These are phyloP conservation scores for Thelephora aurantiotincta DNA, from an alignment of 768 basidiomycete species.

Conservation along the genomic window DNA sequence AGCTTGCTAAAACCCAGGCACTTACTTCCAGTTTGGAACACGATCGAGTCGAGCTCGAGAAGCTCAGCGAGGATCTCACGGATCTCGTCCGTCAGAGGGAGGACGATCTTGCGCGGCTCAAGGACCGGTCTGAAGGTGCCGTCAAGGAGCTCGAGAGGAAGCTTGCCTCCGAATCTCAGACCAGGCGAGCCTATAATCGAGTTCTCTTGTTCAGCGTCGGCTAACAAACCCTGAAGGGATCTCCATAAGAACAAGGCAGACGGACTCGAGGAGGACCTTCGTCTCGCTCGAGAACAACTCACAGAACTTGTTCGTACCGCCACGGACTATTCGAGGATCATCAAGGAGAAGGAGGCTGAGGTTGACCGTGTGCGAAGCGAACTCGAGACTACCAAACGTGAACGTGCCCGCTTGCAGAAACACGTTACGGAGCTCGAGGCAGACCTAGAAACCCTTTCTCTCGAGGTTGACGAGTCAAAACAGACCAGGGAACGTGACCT, in stretches of 20 bases:
- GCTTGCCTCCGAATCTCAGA: slow-evolving; percentile 46
- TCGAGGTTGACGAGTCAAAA: slow-evolving; percentile 46
- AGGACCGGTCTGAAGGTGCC: slow-evolving; percentile 56
- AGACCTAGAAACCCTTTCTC: slow-evolving; percentile 48
- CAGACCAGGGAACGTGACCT: slow-evolving; percentile 35
- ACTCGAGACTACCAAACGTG: slow-evolving; percentile 35
- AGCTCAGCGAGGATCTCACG: slow-evolving; percentile 54
- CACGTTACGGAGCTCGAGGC: slow-evolving; percentile 58
- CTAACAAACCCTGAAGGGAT: slow-evolving; percentile 31
- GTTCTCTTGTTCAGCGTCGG: not conserved
- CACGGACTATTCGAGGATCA: slow-evolving; percentile 59
- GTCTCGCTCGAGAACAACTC: slow-evolving; percentile 64
- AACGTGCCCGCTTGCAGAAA: slow-evolving; percentile 38
- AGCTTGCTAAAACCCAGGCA: slow-evolving; percentile 41
- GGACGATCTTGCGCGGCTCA: slow-evolving; percentile 60
- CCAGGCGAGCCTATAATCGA: slow-evolving; percentile 32
- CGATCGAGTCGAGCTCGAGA: slow-evolving; percentile 49
- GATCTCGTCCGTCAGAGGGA: slow-evolving; percentile 60
- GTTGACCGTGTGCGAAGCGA: slow-evolving; percentile 40
- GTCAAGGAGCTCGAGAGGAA: slow-evolving; percentile 60
- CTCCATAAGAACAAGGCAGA: slow-evolving; percentile 43
- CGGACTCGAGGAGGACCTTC: slow-evolving; percentile 49
- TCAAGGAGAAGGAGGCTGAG: slow-evolving; percentile 67
- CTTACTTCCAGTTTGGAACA: slow-evolving; percentile 43
- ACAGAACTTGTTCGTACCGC: slow-evolving; percentile 65